phyloP scores from a whole-genome alignment of 805 yeast genomes.

The Nakazawaea pomicola region DNA sequence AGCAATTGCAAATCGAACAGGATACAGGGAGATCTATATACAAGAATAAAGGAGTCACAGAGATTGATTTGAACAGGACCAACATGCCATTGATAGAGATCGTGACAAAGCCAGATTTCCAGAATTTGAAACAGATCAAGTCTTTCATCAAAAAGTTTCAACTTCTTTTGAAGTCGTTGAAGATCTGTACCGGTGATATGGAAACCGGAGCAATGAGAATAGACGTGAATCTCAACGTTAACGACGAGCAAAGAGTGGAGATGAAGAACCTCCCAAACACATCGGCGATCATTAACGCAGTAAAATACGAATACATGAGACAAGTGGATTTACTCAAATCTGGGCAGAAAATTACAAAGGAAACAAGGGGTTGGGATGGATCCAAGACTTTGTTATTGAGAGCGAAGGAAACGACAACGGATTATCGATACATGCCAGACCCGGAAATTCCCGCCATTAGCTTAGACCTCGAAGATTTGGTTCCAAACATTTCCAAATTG shows the following conservation, averaged over 20 bases:
- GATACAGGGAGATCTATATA: constrained; percentile 85
- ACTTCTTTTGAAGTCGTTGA: constrained; percentile 58
- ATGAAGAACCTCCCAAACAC: constrained; percentile 86
- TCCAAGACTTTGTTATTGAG: constrained; percentile 59
- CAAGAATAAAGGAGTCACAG: constrained; percentile 32
- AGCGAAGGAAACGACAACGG: constrained; percentile 75
- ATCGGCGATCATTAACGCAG: constrained; percentile 72
- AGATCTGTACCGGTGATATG: constrained; percentile 82
- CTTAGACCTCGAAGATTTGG: constrained; percentile 38
- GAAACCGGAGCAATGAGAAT: constrained; percentile 95
- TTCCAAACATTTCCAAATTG: constrained; percentile 29
- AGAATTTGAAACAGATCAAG: constrained; percentile 58
- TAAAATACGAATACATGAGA: constrained; percentile 65
- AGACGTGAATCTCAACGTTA: constrained; percentile 87
- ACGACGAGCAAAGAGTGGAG: constrained; percentile 71
- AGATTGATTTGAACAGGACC: constrained; percentile 78
- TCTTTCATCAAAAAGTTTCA: constrained; percentile 81
- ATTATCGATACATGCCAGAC: constrained; percentile 93
- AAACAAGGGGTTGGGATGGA: constrained; percentile 95
- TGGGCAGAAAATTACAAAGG: constrained; percentile 24
- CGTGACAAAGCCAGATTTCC: constrained; percentile 87
- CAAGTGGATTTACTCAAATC: constrained; percentile 48
- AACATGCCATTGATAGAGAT: constrained; percentile 85
- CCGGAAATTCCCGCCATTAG: constrained; percentile 70
- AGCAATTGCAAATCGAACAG: constrained; percentile 88